Percentiles rank a stretch among this genome's conserved stretches.
Evolutionary conservation across 768 basidiomycete genomes (phyloP).

Genomic region (Suillus clintonianus): DNA sequence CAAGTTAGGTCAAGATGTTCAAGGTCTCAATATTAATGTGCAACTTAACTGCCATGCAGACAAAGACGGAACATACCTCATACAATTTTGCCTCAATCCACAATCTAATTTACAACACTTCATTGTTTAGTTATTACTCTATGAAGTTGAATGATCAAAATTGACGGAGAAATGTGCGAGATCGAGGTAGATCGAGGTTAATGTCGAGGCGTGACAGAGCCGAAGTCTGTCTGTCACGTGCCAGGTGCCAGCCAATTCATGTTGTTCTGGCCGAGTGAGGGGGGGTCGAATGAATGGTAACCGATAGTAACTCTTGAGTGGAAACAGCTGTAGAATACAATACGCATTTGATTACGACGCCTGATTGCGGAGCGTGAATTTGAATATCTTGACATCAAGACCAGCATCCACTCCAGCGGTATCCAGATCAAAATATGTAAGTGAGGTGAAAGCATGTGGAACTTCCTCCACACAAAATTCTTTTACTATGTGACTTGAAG

Average conservation of each 20-base stretch:
- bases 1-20: too few relatives aligned
- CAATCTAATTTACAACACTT: not conserved
- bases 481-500: slow-evolving; percentile 12
- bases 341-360: not conserved
- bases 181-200: not conserved
- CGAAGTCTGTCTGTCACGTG: not conserved
- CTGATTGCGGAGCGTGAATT: slow-evolving; percentile 26
- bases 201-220: not conserved
- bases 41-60: too few relatives aligned
- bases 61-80: not conserved
- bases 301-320: not conserved
- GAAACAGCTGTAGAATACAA: not conserved
- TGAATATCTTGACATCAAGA: slow-evolving; percentile 47
- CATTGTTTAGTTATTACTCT: not conserved
- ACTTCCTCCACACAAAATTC: slow-evolving; percentile 32
- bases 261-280: not conserved
- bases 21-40: too few relatives aligned
- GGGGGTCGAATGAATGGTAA: not conserved
- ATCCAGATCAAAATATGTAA: slow-evolving; percentile 24
- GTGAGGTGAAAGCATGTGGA: slow-evolving; percentile 5
- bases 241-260: not conserved
- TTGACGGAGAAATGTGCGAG: not conserved
- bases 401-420: slow-evolving; percentile 30
- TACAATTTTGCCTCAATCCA: not conserved
- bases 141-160: not conserved